Evolutionary conservation across 202 grass and related monocot species (phyloP), one percentile per base, ranked within the genome.

Genomic region (Elaeis oleifera): DNA sequence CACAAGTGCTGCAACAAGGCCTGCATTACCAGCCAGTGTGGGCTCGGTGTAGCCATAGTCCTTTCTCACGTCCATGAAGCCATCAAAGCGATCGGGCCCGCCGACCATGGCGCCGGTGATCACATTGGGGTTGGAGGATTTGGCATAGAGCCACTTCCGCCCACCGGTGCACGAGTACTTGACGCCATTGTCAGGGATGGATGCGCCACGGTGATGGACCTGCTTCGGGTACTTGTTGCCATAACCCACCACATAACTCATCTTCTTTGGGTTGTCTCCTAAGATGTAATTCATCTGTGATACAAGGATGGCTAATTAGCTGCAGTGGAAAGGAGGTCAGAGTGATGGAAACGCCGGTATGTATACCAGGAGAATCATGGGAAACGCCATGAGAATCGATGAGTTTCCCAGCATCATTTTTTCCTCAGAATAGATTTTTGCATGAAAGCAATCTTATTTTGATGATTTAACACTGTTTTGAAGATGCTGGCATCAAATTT

Each of bases 41-140:
- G 65, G 65, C 51, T 68, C 65, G 1, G 65, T 68, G 51, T 55
- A 68, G 51, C 26, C 31, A 4, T 56, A 68, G 26, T 36, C 31
- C 7, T 11, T 55, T 27, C 65, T 15, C 5, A 54, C 25, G 8
- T 68, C 65, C 5, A 8, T 3, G 25, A 68, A 68, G 3, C 51
- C n/a, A 1, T 68, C 65, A 18, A 16, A 49, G 4, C 63, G 14
- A n/a, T 65, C 63, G 1, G 63, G 63, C 7, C 63, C 63, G 22
- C 39, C 65, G 27, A 68, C 65, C 65, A 68, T 68, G 18, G 65
- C 65, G 1, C 65, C 65, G 4, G 36, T 18, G 3, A 68, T 55
- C 51, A 52, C 36, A 52, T 68, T 28, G 2, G 65, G 65, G 18
- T 68, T 68, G 16, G 65, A 4, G 23, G 15, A 54, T 32, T 55